Base-by-base conservation (phyloP, 495 filamentous ascomycete genomes). In the Penicillium waksmanii region DNA sequence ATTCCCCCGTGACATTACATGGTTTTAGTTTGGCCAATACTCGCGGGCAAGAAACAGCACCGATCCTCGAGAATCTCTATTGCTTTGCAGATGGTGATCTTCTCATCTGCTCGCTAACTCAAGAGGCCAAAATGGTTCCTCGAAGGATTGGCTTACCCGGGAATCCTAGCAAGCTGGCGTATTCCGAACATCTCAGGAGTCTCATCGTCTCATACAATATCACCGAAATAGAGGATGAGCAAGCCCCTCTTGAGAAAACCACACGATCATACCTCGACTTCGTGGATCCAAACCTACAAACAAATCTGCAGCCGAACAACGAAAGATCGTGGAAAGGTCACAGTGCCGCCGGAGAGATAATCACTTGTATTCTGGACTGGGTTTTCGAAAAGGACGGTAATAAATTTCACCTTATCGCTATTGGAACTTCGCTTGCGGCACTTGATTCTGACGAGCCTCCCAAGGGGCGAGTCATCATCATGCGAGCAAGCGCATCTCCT, bases 281-380 rank as follows among this genome's bases (percentile, higher is more conserved):
- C 53, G 65, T 82, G 13, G 73, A 76, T 50, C 75, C 76, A 1
- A 73, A 81, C 54, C 55, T 60, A 11, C 73, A 80, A 59, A 34
- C 56, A 2, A 38, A 70, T 3, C 58, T 75, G 7, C 51, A 51
- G 15, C 60, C 60, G 2, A 52, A 61, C 2, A 56, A 55, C 2
- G 33, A 52, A 15, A 56, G 60, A 7, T 65, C 64, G 21, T 74
- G 73, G 73, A 67, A 72, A 58, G 73, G 73, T 18, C 64, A 66
- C 38, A 69, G 67, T 12, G 64, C 69, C 31, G 66, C 72, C n/a
- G 80, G 79, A 7, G 81, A 84, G 60, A 76, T 68, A 13, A 74
- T 82, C 50, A 77, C 75, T 31, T 82, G 78, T 52, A 78, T 83
- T 11, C 55, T 78, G 17, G 81, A 84, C 56, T 84, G 81, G 81